Evolutionary conservation across 805 yeast species (phyloP), one percentile per base, ranked within the genome.

Genomic region (Pichia phayaonensis): DNA sequence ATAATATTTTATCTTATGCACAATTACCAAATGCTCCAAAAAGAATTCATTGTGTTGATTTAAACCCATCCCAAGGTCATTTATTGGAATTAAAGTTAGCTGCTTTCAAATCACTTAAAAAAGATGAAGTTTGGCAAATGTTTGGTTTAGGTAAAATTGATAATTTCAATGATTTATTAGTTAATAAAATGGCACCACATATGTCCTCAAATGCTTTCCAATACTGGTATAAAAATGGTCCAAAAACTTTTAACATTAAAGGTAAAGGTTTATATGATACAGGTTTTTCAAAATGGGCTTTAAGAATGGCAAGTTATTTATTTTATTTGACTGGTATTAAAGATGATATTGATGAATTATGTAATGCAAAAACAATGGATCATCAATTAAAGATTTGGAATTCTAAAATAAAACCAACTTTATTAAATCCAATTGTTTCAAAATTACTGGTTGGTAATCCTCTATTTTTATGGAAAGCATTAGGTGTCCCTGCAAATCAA

Each of bases 401-500:
- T 47, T 62, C 67, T 1, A 72, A 72, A 44, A 74, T 86, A 49
- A 79, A 81, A 55, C 94, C 94, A 5, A 78, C 84, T 4, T 71
- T 87, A 45, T 79, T 85, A 68, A 84, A 83, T 60, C 86, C 87
- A 21, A 57, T 84, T 46, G 83, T 86, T 49, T 81, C 86, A 18
- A 78, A 79, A 46, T 60, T 84, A 27, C 69, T 87, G 46, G 76
- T 87, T 41, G 90, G 90, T n/a, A 87, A 86, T 65, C 90, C 92
- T 21, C 65, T 86, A n/a, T 86, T 86, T 64, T 72, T 87, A 51
- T 86, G 95, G 95, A 86, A 84, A 63, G 95, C 95, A 0, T 72
- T 87, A 23, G 95, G 95, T n/a, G 95, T 86, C 44, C 95, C 95
- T 7, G 79, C 83, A 8, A 86, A 87, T 62, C 95, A 86, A 69